These are phyloP conservation scores for Terana coerulea DNA, from an alignment of 768 basidiomycete species.

Conservation along the genomic window DNA sequence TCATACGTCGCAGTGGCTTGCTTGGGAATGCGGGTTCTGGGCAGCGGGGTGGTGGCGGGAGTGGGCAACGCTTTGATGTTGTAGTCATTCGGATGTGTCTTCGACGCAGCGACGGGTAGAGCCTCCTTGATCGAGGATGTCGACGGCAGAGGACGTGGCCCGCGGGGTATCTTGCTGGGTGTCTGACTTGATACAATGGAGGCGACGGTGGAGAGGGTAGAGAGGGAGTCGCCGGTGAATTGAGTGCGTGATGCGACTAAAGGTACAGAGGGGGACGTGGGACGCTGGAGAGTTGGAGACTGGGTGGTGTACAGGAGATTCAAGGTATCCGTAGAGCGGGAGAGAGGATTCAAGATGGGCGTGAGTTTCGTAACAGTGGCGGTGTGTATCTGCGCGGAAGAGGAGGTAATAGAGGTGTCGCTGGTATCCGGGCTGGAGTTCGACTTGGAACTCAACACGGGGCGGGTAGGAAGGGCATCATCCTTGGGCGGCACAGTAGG, in stretches of 20 bases:
- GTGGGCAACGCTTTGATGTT: neutral
- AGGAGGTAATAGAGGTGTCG: constrained; percentile 17
- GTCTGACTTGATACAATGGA: neutral
- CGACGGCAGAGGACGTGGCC: constrained; percentile 17
- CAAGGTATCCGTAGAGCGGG: constrained; percentile 15
- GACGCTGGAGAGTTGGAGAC: constrained; percentile 8
- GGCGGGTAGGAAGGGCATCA: neutral
- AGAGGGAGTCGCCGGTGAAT: constrained; percentile 6
- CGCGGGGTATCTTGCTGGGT: constrained; percentile 22
- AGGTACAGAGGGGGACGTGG: neutral
- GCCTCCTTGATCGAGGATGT: neutral
- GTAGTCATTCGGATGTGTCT: neutral
- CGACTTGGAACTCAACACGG: neutral
- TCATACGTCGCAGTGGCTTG: constrained; percentile 6
- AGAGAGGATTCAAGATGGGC: constrained; percentile 12
- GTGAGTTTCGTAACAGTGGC: constrained; percentile 23
- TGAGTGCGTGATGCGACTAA: neutral
- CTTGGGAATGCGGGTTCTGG: constrained; percentile 7
- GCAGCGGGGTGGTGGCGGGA: neutral
- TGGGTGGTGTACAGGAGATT: constrained; percentile 11
- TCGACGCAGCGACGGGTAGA: neutral
- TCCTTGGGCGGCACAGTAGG: constrained; percentile 27
- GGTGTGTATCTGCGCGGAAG: constrained; percentile 24
- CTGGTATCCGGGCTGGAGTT: constrained; percentile 19
- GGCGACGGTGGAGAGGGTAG: neutral